Conservation (phyloP, 257 asterid species). For the Hygrophila difformis region DNA sequence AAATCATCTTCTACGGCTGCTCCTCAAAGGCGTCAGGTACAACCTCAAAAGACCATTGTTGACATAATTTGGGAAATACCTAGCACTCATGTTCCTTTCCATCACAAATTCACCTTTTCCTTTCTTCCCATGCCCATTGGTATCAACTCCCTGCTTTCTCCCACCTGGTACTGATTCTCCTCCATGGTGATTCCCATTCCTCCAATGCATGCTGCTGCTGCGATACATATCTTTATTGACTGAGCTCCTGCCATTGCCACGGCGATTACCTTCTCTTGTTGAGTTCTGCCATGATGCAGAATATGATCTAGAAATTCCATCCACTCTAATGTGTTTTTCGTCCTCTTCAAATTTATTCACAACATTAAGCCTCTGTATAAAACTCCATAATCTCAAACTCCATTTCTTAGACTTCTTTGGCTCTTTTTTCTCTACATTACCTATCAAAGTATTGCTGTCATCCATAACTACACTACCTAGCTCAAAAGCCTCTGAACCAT, state of each 20-base stretch:
- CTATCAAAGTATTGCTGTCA: slow-evolving; percentile 37
- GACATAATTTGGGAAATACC: slow-evolving; percentile 58
- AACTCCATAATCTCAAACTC: slow-evolving; percentile 74
- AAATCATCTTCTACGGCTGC: slow-evolving; percentile 50
- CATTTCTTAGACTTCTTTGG: slow-evolving; percentile 66
- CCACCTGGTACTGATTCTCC: slow-evolving; percentile 51
- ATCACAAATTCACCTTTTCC: slow-evolving; percentile 53
- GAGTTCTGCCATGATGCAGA: slow-evolving; percentile 75
- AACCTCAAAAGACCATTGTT: slow-evolving; percentile 80
- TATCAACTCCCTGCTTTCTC: slow-evolving; percentile 27
- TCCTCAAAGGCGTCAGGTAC: slow-evolving; percentile 78
- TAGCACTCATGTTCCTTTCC: slow-evolving; percentile 78
- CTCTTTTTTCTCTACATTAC: slow-evolving; percentile 52
- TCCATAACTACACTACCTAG: slow-evolving; percentile 37
- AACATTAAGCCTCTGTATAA: slow-evolving; percentile 45
- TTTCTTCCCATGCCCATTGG: slow-evolving; percentile 13
- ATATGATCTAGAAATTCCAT: slow-evolving; percentile 63
- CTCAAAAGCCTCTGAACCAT: slow-evolving; percentile 55
- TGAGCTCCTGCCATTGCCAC: slow-evolving; percentile 14
- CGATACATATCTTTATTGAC: slow-evolving; percentile 30
- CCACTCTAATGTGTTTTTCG: slow-evolving; percentile 41
- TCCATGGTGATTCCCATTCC: slow-evolving; percentile 35
- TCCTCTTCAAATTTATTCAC: slow-evolving; percentile 47
- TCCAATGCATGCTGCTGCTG: slow-evolving; percentile 82
- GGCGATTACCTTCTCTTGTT: slow-evolving; percentile 33